Base-by-base conservation (phyloP, 352 stramenopile species). In the Phytophthora chlamydospora region DNA sequence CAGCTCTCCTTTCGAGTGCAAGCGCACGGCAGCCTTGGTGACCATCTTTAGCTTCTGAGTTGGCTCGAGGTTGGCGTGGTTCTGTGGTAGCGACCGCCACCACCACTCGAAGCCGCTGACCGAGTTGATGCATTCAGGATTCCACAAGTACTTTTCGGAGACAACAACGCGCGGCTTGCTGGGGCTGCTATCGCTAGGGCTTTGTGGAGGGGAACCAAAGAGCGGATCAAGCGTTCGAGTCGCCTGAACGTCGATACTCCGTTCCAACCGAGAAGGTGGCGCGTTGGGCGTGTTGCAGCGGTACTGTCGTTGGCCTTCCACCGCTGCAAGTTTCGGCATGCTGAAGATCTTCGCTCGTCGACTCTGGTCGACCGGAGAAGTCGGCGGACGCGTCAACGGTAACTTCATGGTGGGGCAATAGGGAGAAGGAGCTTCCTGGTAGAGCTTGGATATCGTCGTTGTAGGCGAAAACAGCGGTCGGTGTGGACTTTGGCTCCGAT, bases 31-130 rank as follows among this genome's bases (percentile, higher is more conserved):
- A n/a, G 82, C 82, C 57, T 88, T 89, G 6, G 82, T 89, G 29
- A 93, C 84, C 64, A 85, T 77, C 62, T 91, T 93, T n/a, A 93
- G 66, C 47, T 91, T 90, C 41, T 90, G 78, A 8, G 77, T 84
- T 14, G 78, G 80, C 41, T 89, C 77, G 10, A 93, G 58, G 43
- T 53, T 85, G 0, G 75, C 33, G 50, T 93, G 82, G 40, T 89
- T 73, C 39, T 77, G 71, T 10, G 84, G 84, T 0, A 93, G 65
- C 21, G 84, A 90, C 5, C 84, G 69, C 84, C 84, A 91, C 80
- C 78, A 93, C 84, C 84, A 93, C 50, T 91, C 80, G 53, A 91
- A 91, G 3, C 84, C 80, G 46, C 80, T 90, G 17, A 89, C 84
- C 0, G 78, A 90, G 40, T 89, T 89, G 35, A 93, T 88, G 41